Evolutionary conservation across 768 basidiomycete species (phyloP).

Genomic region (Rhodotorula sphaerocarpa): DNA sequence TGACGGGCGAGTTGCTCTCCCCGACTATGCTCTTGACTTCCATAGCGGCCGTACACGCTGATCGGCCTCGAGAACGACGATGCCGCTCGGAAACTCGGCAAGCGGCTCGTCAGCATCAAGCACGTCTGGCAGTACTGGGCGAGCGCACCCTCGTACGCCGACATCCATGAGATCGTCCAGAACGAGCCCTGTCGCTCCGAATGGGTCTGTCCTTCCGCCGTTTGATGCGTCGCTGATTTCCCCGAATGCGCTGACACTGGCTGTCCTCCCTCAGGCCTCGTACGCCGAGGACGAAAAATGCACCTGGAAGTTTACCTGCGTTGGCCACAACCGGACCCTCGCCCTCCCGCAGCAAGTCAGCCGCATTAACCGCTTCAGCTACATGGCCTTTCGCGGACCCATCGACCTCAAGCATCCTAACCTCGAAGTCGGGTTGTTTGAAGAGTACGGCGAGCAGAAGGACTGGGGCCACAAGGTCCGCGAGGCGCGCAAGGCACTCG

Average conservation of each 20-base stretch:
- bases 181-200: neutral
- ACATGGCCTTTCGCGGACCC: conserved; percentile 71
- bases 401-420: conserved; percentile 62
- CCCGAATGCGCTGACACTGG: neutral
- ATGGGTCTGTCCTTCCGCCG: conserved; percentile 11
- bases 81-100: conserved; percentile 64
- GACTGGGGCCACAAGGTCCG: conserved; percentile 9
- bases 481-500: conserved; percentile 11
- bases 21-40: accelerated
- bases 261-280: conserved; percentile 51
- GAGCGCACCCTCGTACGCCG: conserved; percentile 49
- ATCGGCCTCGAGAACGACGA: conserved; percentile 61
- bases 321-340: conserved; percentile 44
- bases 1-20: no score
- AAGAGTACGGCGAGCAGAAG: conserved; percentile 31
- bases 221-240: neutral
- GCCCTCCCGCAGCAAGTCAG: conserved; percentile 10
- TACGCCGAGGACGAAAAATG: conserved; percentile 53
- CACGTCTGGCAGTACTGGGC: conserved; percentile 45
- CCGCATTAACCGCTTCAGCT: conserved; percentile 53
- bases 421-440: conserved; percentile 34
- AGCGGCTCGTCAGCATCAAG: conserved; percentile 77
- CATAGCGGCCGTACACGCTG: conserved; percentile 62
- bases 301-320: conserved; percentile 72
- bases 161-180: conserved; percentile 56